A percentile compares a stretch with the other conserved stretches of the same genome.
phyloP scores from a whole-genome alignment of 2,329 filamentous ascomycete species.

The Reticulascus tulasneorum region DNA sequence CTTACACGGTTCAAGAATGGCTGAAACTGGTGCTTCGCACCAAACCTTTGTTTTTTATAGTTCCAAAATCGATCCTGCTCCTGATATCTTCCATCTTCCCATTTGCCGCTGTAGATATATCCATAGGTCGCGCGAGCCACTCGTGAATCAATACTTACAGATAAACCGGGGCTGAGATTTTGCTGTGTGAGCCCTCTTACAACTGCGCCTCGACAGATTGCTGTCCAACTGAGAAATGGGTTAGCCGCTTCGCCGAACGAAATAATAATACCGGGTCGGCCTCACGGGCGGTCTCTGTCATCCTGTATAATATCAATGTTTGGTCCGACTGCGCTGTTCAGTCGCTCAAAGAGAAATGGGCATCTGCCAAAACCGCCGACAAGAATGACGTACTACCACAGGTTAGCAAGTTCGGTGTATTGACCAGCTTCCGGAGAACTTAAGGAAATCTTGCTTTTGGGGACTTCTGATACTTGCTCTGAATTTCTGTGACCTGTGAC shows the following conservation, averaged over 20 bases:
- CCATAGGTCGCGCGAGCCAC: neutral
- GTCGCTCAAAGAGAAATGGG: conserved; percentile 19
- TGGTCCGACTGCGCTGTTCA: conserved; percentile 7
- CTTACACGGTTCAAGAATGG: too few relatives aligned
- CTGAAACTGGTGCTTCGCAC: too few relatives aligned
- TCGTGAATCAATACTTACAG: neutral
- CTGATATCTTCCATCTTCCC: neutral
- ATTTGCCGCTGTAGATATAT: neutral
- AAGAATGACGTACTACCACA: conserved; percentile 29
- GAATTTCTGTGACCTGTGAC: conserved; percentile 18
- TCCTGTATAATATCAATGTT: conserved; percentile 25
- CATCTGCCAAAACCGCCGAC: conserved; percentile 34
- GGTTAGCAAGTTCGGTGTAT: neutral
- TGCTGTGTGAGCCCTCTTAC: conserved; percentile 15
- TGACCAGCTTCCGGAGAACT: neutral
- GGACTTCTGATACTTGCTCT: neutral
- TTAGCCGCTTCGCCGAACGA: neutral
- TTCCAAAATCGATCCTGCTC: too few relatives aligned
- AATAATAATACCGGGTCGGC: conserved; percentile 30
- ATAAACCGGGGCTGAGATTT: neutral
- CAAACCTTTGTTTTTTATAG: too few relatives aligned
- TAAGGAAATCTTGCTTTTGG: conserved; percentile 20
- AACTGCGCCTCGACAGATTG: conserved; percentile 29
- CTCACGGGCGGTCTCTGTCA: too few relatives aligned
- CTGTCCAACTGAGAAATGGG: conserved; percentile 23